Evolutionary conservation across 1,284 basidiomycete genomes (phyloP).

Genomic region (Stereum hirsutum): DNA sequence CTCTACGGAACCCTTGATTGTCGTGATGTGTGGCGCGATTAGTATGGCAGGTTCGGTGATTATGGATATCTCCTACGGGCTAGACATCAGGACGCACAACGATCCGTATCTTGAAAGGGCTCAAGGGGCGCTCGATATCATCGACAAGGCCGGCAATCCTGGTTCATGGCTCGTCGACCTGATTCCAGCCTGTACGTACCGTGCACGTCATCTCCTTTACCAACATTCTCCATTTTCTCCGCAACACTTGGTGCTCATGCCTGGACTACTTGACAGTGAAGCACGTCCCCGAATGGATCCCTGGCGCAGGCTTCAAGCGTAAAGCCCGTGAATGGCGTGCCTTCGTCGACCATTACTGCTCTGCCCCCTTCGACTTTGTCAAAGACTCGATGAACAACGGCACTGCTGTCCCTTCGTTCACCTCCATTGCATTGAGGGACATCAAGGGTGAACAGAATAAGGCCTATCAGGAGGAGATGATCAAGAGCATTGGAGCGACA

Average conservation of each 20-base stretch:
- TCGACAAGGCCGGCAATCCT: conserved; percentile 13
- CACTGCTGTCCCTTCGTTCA: conserved; percentile 12
- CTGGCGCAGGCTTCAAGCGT: conserved; percentile 20
- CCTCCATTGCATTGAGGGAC: conserved; percentile 15
- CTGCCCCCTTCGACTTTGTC: conserved; percentile 14
- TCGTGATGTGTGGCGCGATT: not conserved
- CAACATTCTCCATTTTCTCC: not conserved
- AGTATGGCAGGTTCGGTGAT: conserved; percentile 14
- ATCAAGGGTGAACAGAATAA: conserved; percentile 12
- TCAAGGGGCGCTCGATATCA: conserved; percentile 11
- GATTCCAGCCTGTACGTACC: conserved; percentile 12
- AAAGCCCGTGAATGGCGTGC: conserved; percentile 17
- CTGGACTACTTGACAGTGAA: conserved; percentile 10
- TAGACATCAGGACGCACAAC: conserved; percentile 11
- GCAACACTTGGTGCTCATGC: not conserved
- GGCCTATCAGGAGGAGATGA: conserved; percentile 12
- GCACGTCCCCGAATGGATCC: conserved; percentile 20
- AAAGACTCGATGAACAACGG: conserved; percentile 14
- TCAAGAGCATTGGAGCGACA: conserved; percentile 13
- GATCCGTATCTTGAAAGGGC: conserved; percentile 14
- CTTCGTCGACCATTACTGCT: conserved; percentile 11
- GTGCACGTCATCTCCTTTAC: not conserved
- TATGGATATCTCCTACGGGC: conserved; percentile 12
- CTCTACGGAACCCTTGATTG: not conserved
- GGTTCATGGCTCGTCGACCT: conserved; percentile 15